phyloP scores from a whole-genome alignment of 140 eudicot species.

The Bidens hawaiensis region DNA sequence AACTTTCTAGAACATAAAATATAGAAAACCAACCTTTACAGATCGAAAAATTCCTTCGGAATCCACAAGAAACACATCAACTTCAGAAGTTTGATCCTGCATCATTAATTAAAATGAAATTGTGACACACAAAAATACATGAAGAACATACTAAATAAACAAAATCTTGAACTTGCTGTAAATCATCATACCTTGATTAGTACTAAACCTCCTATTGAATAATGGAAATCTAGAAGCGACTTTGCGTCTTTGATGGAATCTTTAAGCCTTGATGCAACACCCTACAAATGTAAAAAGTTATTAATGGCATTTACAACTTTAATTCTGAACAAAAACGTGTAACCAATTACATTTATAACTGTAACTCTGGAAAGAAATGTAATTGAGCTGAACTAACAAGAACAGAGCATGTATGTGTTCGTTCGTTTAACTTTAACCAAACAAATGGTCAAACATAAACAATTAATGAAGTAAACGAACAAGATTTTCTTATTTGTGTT shows the following conservation, averaged over 20 bases:
- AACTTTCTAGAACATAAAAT: neutral
- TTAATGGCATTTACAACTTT: neutral
- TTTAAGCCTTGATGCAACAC: constrained; percentile 46
- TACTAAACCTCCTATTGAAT: constrained; percentile 48
- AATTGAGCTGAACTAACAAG: too few relatives aligned
- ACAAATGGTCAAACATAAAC: too few relatives aligned
- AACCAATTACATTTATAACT: too few relatives aligned
- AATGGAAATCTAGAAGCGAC: constrained; percentile 57
- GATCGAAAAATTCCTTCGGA: constrained; percentile 54
- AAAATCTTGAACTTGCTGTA: neutral
- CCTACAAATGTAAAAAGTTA: constrained; percentile 32
- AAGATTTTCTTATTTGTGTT: too few relatives aligned
- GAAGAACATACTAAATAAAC: neutral
- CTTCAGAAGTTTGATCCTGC: constrained; percentile 53
- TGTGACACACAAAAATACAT: neutral
- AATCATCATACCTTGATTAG: constrained; percentile 47
- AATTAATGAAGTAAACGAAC: too few relatives aligned
- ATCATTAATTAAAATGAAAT: neutral
- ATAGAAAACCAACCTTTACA: constrained; percentile 49
- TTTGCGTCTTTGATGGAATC: constrained; percentile 43
- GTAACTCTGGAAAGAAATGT: neutral
- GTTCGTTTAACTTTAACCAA: too few relatives aligned
- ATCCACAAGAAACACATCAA: constrained; percentile 48
- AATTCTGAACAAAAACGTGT: neutral
- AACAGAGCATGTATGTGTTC: too few relatives aligned